A percentile compares a stretch with the other conserved stretches of the same genome.
These are phyloP conservation scores for Talaromyces funiculosus DNA, from an alignment of 2,329 filamentous ascomycete genomes.

Conservation along the genomic window DNA sequence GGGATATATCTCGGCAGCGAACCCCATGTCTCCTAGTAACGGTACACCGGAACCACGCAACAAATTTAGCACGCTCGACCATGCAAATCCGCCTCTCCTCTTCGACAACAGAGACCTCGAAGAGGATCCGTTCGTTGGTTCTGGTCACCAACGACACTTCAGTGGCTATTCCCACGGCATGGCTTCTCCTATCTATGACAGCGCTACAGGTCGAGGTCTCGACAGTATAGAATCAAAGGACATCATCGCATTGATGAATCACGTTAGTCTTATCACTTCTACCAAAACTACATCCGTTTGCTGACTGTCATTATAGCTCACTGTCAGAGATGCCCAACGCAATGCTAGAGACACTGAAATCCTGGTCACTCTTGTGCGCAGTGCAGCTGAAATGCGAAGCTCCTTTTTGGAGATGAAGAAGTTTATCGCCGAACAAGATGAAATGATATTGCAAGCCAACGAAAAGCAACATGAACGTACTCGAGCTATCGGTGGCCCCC, in stretches of 20 bases:
- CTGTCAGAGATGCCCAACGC: slow-evolving; percentile 91
- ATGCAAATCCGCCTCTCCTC: slow-evolving; percentile 47
- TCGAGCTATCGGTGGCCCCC: slow-evolving; percentile 75
- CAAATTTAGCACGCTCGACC: slow-evolving; percentile 48
- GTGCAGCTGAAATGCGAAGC: slow-evolving; percentile 92
- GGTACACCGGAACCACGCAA: slow-evolving; percentile 43
- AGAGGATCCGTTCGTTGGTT: slow-evolving; percentile 60
- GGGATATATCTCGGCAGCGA: slow-evolving; percentile 79
- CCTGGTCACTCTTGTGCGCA: slow-evolving; percentile 84
- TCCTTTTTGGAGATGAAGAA: slow-evolving; percentile 94
- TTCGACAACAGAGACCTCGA: slow-evolving; percentile 44
- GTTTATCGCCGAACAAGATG: slow-evolving; percentile 83
- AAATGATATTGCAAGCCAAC: slow-evolving; percentile 79
- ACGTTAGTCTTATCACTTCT: slow-evolving; percentile 52
- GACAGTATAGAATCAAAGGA: slow-evolving; percentile 94
- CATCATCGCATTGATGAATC: slow-evolving; percentile 95
- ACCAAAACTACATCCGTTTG: not conserved
- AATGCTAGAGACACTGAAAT: slow-evolving; percentile 97
- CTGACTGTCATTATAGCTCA: slow-evolving; percentile 54
- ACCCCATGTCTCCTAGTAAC: slow-evolving; percentile 49
- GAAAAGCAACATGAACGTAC: slow-evolving; percentile 83
- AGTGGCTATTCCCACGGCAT: slow-evolving; percentile 92
- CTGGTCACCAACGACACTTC: slow-evolving; percentile 57
- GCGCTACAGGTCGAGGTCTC: slow-evolving; percentile 77
- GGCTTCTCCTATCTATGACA: slow-evolving; percentile 82